Evolutionary conservation across 441 rosid species (phyloP), one percentile per base, ranked within the genome.

Genomic region (Flueggea neowawraea): DNA sequence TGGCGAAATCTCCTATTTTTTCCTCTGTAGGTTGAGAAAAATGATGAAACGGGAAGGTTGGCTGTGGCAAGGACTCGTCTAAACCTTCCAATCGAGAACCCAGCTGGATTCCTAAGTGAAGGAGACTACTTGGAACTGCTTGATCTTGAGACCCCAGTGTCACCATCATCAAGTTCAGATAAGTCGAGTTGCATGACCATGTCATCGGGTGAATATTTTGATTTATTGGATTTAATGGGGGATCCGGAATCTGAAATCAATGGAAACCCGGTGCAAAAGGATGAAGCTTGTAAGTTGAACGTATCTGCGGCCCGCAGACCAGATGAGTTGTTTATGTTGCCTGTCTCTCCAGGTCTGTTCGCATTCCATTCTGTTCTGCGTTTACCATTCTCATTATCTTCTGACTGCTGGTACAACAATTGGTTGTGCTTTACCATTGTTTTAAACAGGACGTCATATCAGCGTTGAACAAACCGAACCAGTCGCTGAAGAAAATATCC

Each of bases 151-250:
- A 60, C 8, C 51, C 85, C 77, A 16, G 61, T 14, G 55, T 79
- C 83, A 0, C 63, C 74, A 55, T 86, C 88, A 2, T 86, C 88
- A 2, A 74, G 82, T 71, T 84, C 88, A 4, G 84, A 73, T 32
- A 79, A 72, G 71, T 86, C 93, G 12, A 86, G 89, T 49, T 69
- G 83, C 52, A 0, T 70, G 64, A 73, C 82, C 66, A 54, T 75
- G 68, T 84, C 88, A 44, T 84, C 90, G 0, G 68, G 65, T 57
- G 85, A 75, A 63, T 73, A 52, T 62, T 87, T 79, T 54, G 88
- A 84, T 54, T 47, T 82, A 7, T 11, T 39, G 39, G 82, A 76
- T 45, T 62, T 78, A 31, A 63, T 79, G 68, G 62, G 59, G 71
- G 84, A 84, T 31, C 64, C 76, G 7, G 84, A 79, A 44, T 36